A percentile compares a stretch with the other conserved stretches of the same genome.
phyloP scores from a whole-genome alignment of 768 basidiomycete genomes.

The Podaxis rugospora region DNA sequence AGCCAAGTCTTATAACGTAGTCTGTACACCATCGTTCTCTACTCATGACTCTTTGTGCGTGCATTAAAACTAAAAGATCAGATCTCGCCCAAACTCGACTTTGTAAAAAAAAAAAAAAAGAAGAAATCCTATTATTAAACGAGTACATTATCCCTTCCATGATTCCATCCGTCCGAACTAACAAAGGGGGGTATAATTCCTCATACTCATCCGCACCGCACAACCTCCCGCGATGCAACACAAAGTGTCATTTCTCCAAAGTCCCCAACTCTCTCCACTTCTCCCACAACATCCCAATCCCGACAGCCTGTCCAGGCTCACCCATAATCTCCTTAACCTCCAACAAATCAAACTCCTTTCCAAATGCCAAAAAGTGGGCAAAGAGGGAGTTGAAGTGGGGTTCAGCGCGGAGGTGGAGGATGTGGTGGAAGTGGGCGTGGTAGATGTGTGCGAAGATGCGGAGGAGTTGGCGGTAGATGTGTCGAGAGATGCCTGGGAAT shows the following conservation, averaged over 20 bases:
- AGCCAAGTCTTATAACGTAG: too few species aligned
- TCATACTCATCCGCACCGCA: neutral
- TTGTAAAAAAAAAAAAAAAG: too few species aligned
- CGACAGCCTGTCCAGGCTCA: constrained; percentile 52
- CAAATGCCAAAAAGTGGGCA: constrained; percentile 96
- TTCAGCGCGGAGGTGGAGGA: constrained; percentile 90
- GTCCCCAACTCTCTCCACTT: constrained; percentile 87
- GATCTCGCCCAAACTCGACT: too few species aligned
- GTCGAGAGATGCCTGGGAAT: constrained; percentile 88
- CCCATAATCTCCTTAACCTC: constrained; percentile 88
- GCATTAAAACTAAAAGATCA: too few species aligned
- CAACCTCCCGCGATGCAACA: too few species aligned
- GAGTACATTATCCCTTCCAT: neutral
- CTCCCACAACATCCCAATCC: constrained; percentile 79
- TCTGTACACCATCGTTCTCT: too few species aligned
- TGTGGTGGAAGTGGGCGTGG: constrained; percentile 87
- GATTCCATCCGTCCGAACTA: constrained; percentile 3
- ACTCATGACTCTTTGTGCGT: too few species aligned
- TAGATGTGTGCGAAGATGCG: constrained; percentile 98
- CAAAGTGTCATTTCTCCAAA: constrained; percentile 23
- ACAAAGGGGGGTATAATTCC: neutral
- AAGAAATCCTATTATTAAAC: neutral
- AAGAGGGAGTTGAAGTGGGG: constrained; percentile 97
- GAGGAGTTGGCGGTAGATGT: constrained; percentile 94
- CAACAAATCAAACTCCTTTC: constrained; percentile 86